Percentiles rank a stretch among this genome's conserved stretches.
Evolutionary conservation across 2,329 filamentous ascomycete genomes (phyloP).

Genomic region (Didymella sp.): DNA sequence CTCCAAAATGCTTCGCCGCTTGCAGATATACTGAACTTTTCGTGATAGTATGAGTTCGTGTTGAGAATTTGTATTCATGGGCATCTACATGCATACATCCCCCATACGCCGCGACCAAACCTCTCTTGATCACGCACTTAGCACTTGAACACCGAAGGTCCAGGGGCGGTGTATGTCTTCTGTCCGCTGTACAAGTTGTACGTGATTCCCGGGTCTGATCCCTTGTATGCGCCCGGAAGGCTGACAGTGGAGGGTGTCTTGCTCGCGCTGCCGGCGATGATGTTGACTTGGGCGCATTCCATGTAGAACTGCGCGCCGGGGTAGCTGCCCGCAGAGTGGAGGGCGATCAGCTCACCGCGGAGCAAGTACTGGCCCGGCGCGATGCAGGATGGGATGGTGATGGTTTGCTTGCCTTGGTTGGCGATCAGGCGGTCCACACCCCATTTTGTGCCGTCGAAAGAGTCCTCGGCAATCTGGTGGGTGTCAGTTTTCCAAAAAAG

Average conservation of each 20-base stretch:
- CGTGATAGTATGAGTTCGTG: too few species aligned
- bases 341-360: conserved; percentile 54
- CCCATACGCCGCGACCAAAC: background rate
- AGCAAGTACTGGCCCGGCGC: conserved; percentile 53
- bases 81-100: background rate
- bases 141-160: conserved; percentile 59
- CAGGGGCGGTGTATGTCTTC: conserved; percentile 57
- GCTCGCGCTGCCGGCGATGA: conserved; percentile 38
- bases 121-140: conserved; percentile 33
- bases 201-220: conserved; percentile 41
- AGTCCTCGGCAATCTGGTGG: conserved; percentile 51
- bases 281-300: conserved; percentile 48
- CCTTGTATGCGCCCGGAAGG: conserved; percentile 45
- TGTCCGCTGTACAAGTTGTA: conserved; percentile 41
- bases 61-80: background rate
- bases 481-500: conserved; percentile 4
- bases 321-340: conserved; percentile 45
- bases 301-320: conserved; percentile 55
- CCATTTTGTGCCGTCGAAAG: conserved; percentile 47
- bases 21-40: background rate
- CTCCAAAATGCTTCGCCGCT: background rate
- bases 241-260: conserved; percentile 34
- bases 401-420: conserved; percentile 54
- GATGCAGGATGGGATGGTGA: conserved; percentile 48
- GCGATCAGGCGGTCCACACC: conserved; percentile 46